Base-by-base conservation (phyloP, 208 protist species). In the Acanthamoeba sp. region DNA sequence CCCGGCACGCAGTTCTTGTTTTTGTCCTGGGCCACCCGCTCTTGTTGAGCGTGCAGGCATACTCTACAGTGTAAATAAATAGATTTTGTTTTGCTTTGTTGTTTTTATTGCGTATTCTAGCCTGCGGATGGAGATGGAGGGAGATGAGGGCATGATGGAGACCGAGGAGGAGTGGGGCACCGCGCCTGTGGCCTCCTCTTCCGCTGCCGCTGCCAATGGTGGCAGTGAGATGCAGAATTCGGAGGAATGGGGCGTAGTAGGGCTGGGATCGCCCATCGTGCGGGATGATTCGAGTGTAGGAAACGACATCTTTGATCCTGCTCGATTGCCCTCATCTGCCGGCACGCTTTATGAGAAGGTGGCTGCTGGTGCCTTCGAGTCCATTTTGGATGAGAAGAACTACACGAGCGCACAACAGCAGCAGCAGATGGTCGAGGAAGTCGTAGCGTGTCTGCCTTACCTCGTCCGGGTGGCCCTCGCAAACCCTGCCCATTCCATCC, bases 111-210 rank as follows among this genome's bases (percentile, higher is more conserved):
- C 18, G 52, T 5, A 20, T 20, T 27, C 18, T 24, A 59, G 52
- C 0, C 1, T 24, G 50, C 1, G 14, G 52, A 59, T 59, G 52
- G 52, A 59, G 52, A 59, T 59, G 52, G 52, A 59, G 16, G 69
- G n/a, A 0, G 34, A 78, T 40, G 69, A 40, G 69, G 69, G 69
- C 69, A 78, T 78, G 69, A 78, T 78, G 69, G 69, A 78, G 38
- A 78, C 69, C 34, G 69, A 78, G 69, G 69, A 78, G 69, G 69
- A 78, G 38, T 78, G 69, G 69, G 69, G 69, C 69, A 78, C 34
- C 69, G 69, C 34, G 4, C 69, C 69, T 18, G 69, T 71, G 64
- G 27, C 64, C 64, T 71, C 64, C 1, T 71, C 64, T 32, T 71
- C 64, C 4, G 27, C 9, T 16, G 27, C 29, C 6, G 29, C n/a